Percentiles rank a stretch among this genome's conserved stretches.
phyloP scores from a whole-genome alignment of 139 green algal genomes.

The Eudorina sp. region DNA sequence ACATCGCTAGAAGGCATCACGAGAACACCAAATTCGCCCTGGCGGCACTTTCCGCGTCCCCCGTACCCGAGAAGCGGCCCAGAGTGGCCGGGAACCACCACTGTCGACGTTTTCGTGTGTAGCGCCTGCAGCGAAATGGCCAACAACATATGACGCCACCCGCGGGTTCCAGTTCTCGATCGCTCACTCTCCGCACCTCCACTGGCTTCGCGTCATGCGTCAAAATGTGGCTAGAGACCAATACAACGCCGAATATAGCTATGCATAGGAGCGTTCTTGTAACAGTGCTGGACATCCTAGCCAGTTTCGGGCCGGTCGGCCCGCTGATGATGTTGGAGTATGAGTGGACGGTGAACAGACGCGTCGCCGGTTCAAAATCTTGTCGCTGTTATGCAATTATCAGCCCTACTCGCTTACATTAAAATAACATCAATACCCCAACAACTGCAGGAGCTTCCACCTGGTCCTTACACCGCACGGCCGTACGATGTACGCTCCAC shows the following conservation, averaged over 20 bases:
- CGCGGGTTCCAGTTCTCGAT: background rate
- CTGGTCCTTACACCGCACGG: no score
- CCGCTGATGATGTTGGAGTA: slow-evolving; percentile 13
- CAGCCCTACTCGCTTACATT: no score
- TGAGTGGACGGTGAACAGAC: background rate
- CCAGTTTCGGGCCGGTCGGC: background rate
- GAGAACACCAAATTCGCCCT: no score
- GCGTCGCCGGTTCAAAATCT: no score
- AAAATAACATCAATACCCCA: no score
- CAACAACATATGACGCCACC: background rate
- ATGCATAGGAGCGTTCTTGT: background rate
- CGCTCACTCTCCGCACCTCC: background rate
- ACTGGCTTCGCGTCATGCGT: slow-evolving; percentile 13
- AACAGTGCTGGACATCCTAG: background rate
- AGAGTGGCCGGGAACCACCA: background rate
- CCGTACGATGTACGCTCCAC: no score
- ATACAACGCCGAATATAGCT: background rate
- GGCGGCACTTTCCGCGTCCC: slow-evolving; percentile 15
- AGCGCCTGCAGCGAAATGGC: background rate
- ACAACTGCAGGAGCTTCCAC: no score
- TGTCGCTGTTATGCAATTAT: no score
- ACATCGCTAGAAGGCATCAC: no score
- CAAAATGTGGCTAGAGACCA: slow-evolving; percentile 9
- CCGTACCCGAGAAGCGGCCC: slow-evolving; percentile 27
- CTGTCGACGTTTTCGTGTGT: background rate